These are phyloP conservation scores for Cornus florida DNA, from an alignment of 148 eudicot species.

Conservation along the genomic window DNA sequence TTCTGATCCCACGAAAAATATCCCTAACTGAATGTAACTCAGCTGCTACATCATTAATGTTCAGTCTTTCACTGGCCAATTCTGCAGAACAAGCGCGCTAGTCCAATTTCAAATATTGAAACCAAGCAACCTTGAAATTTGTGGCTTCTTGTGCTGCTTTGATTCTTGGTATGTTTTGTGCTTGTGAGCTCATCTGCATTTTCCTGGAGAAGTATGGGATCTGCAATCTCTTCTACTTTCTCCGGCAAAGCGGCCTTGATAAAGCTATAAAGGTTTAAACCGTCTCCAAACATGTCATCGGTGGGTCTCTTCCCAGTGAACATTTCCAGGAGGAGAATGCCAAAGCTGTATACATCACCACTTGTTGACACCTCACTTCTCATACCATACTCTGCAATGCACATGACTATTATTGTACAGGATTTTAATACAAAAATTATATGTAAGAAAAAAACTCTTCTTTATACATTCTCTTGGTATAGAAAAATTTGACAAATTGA, in stretches of 20 bases:
- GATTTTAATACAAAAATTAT: too few relatives aligned
- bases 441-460: too few relatives aligned
- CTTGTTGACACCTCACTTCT: too few relatives aligned
- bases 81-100: background rate
- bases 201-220: background rate
- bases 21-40: background rate
- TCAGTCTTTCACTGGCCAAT: constrained; percentile 4
- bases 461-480: too few relatives aligned
- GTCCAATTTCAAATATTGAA: constrained; percentile 6
- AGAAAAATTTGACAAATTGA: too few relatives aligned
- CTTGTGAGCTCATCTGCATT: background rate
- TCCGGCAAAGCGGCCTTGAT: background rate
- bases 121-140: background rate
- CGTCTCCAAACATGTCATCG: too few relatives aligned
- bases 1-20: background rate
- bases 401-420: too few relatives aligned
- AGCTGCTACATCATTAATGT: background rate
- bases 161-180: background rate
- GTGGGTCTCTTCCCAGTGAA: too few relatives aligned
- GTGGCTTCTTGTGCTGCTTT: background rate
- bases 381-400: too few relatives aligned
- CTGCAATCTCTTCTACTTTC: background rate
- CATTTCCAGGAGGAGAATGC: too few relatives aligned
- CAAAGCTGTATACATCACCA: too few relatives aligned
- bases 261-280: background rate